These are phyloP conservation scores for Hymenoscyphus infarciens DNA, from an alignment of 2,329 filamentous ascomycete genomes.

Conservation along the genomic window DNA sequence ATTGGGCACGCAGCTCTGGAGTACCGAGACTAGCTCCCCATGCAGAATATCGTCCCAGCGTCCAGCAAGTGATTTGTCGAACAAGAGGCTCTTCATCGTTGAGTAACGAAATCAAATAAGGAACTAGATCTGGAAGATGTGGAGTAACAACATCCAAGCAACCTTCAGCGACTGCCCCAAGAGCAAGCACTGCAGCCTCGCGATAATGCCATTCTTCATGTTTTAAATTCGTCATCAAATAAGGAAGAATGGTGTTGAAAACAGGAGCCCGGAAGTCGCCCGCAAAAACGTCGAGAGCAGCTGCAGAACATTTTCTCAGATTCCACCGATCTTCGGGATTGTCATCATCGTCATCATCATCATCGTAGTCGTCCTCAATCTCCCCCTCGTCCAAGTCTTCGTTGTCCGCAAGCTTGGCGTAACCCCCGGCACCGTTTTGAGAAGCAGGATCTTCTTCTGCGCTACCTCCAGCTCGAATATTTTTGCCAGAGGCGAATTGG, in stretches of 20 bases:
- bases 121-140: slow-evolving; percentile 84
- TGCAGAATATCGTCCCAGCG: slow-evolving; percentile 84
- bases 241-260: slow-evolving; percentile 88
- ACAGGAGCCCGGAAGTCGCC: slow-evolving; percentile 84
- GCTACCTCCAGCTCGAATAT: slow-evolving; percentile 40
- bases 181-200: slow-evolving; percentile 88
- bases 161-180: slow-evolving; percentile 92
- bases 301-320: slow-evolving; percentile 92
- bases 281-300: slow-evolving; percentile 89
- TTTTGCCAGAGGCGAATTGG: slow-evolving; percentile 73
- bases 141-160: slow-evolving; percentile 88
- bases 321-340: slow-evolving; percentile 94
- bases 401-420: slow-evolving; percentile 58
- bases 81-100: slow-evolving; percentile 86
- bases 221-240: slow-evolving; percentile 83
- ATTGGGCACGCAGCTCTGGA: slow-evolving; percentile 64
- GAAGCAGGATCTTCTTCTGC: slow-evolving; percentile 42
- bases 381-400: slow-evolving; percentile 86
- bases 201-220: slow-evolving; percentile 88
- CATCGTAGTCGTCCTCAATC: slow-evolving; percentile 66
- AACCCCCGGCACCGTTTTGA: slow-evolving; percentile 43
- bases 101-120: slow-evolving; percentile 83
- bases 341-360: slow-evolving; percentile 69
- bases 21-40: slow-evolving; percentile 81
- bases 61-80: slow-evolving; percentile 97